A percentile compares a stretch with the other conserved stretches of the same genome.
Conservation (phyloP, 768 basidiomycete species). For the Boletales sp. region DNA sequence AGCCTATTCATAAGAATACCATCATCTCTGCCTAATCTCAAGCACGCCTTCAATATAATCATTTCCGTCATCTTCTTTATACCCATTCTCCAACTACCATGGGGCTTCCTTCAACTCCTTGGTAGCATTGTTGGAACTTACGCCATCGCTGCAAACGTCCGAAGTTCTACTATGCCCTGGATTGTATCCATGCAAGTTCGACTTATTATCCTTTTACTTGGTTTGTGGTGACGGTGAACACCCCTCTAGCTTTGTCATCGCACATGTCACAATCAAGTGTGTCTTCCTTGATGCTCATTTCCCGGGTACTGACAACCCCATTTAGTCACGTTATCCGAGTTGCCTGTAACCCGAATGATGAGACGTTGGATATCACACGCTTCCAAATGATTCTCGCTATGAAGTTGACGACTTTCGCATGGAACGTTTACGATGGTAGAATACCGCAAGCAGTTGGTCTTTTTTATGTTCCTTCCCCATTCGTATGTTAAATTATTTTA, state of each 20-base stretch:
- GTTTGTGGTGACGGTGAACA: constrained; percentile 1
- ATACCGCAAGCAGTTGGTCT: constrained; percentile 58
- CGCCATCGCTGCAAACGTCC: constrained; percentile 54
- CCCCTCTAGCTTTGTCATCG: constrained; percentile 73
- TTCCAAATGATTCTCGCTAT: constrained; percentile 96
- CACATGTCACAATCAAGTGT: constrained; percentile 85
- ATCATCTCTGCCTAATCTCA: constrained; percentile 55
- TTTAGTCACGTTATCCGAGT: constrained; percentile 69
- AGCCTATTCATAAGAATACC: constrained; percentile 85
- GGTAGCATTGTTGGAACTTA: constrained; percentile 74
- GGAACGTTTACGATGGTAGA: constrained; percentile 92
- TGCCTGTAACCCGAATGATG: constrained; percentile 58
- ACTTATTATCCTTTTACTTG: neutral
- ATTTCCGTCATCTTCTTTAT: constrained; percentile 77
- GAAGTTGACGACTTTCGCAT: constrained; percentile 97
- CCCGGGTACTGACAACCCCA: neutral
- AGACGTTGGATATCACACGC: constrained; percentile 84
- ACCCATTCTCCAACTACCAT: constrained; percentile 66
- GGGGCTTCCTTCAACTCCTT: constrained; percentile 73
- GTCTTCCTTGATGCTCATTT: constrained; percentile 15
- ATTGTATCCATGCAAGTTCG: constrained; percentile 68
- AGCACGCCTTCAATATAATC: constrained; percentile 77
- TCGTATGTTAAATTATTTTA: constrained; percentile 25
- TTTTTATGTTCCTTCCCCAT: neutral
- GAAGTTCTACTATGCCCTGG: constrained; percentile 84